phyloP scores from a whole-genome alignment of 768 basidiomycete species.

The Hypholoma sublateritium region DNA sequence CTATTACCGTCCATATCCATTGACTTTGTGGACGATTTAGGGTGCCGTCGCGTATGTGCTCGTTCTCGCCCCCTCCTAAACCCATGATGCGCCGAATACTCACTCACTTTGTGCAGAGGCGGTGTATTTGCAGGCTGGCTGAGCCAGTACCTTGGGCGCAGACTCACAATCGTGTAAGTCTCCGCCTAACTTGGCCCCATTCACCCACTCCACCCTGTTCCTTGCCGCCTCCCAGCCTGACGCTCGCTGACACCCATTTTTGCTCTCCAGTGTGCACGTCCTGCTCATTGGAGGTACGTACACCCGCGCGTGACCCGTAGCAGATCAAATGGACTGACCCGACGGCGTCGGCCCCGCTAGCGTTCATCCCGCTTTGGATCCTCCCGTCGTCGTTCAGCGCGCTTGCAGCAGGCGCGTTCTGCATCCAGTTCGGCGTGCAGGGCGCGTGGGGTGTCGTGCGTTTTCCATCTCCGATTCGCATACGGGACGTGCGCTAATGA shows the following conservation, averaged over 20 bases:
- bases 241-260: background rate
- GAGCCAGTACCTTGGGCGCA: conserved; percentile 78
- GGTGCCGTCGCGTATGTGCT: conserved; percentile 36
- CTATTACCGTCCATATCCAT: background rate
- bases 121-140: conserved; percentile 70
- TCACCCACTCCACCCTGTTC: background rate
- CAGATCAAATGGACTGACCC: background rate
- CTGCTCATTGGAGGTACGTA: conserved; percentile 48
- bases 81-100: background rate
- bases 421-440: conserved; percentile 84
- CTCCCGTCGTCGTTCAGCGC: conserved; percentile 65
- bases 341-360: conserved; percentile 18
- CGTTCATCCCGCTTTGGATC: conserved; percentile 81
- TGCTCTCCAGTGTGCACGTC: conserved; percentile 46
- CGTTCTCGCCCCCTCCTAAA: background rate
- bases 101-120: conserved; percentile 37
- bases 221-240: background rate
- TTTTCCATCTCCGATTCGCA: conserved; percentile 25
- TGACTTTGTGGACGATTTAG: conserved; percentile 18
- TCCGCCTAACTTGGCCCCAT: background rate
- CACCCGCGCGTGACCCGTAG: background rate
- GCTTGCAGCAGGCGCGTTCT: conserved; percentile 85
- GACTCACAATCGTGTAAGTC: conserved; percentile 74
- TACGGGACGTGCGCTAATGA: background rate
- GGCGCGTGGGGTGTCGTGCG: conserved; percentile 88